Percentiles rank a stretch among this genome's conserved stretches.
Evolutionary conservation across 2,329 filamentous ascomycete genomes (phyloP).

Genomic region (Talaromyces sp.): DNA sequence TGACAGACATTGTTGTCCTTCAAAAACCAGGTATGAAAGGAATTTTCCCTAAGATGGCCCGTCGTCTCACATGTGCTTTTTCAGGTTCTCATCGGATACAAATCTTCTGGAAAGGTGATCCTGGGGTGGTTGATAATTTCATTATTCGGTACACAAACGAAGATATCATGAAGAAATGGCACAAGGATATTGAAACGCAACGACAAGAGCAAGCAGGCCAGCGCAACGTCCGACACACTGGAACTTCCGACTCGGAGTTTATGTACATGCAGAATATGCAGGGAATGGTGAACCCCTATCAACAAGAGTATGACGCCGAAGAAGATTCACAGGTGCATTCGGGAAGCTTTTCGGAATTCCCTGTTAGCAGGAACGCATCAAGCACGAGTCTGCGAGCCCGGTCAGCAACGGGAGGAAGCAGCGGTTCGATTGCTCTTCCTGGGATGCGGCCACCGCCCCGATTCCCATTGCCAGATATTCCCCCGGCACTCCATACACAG

Average conservation of each 20-base stretch:
- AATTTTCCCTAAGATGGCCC: not conserved
- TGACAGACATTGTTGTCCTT: conserved; percentile 85
- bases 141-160: conserved; percentile 90
- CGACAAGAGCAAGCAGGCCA: conserved; percentile 54
- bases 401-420: conserved; percentile 63
- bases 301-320: conserved; percentile 53
- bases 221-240: conserved; percentile 47
- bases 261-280: conserved; percentile 68
- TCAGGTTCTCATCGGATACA: conserved; percentile 88
- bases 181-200: conserved; percentile 69
- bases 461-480: conserved; percentile 60
- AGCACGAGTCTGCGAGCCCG: conserved; percentile 69
- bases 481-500: conserved; percentile 65
- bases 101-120: conserved; percentile 98
- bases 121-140: conserved; percentile 93
- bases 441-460: conserved; percentile 56
- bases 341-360: conserved; percentile 43
- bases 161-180: conserved; percentile 91
- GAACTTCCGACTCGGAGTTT: conserved; percentile 65
- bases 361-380: conserved; percentile 63
- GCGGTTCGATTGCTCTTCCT: conserved; percentile 30
- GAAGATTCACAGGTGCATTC: conserved; percentile 40
- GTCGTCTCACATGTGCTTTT: not conserved
- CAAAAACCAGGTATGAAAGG: conserved; percentile 70
- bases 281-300: conserved; percentile 72